Percentiles rank a stretch among this genome's conserved stretches.
Conservation (phyloP, 2,329 filamentous ascomycete species). For the Stagonosporopsis vannaccii region DNA sequence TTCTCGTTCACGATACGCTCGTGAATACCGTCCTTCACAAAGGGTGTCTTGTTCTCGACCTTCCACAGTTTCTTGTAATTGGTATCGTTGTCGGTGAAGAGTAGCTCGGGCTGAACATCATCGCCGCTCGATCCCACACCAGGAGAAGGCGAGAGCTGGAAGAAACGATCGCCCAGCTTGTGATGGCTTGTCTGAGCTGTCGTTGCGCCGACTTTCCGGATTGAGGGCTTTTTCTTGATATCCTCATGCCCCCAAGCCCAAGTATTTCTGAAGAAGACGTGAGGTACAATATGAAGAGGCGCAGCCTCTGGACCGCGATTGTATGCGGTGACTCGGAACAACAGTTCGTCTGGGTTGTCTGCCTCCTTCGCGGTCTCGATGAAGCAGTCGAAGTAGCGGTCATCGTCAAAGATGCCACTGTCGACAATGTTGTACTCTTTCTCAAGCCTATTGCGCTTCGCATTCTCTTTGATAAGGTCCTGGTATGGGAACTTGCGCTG, state of each 20-base stretch:
- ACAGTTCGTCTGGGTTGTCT: slow-evolving; percentile 88
- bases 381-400: slow-evolving; percentile 95
- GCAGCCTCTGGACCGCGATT: slow-evolving; percentile 91
- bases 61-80: slow-evolving; percentile 81
- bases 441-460: slow-evolving; percentile 75
- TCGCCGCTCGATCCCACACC: slow-evolving; percentile 79
- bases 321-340: slow-evolving; percentile 96
- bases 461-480: slow-evolving; percentile 85
- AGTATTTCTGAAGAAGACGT: slow-evolving; percentile 96
- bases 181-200: slow-evolving; percentile 79
- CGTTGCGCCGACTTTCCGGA: slow-evolving; percentile 70
- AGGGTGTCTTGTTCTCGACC: slow-evolving; percentile 76
- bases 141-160: slow-evolving; percentile 87
- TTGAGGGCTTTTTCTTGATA: slow-evolving; percentile 78
- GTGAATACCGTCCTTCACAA: slow-evolving; percentile 96
- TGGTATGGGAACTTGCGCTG: slow-evolving; percentile 92
- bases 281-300: slow-evolving; percentile 90
- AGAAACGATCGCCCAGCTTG: slow-evolving; percentile 81
- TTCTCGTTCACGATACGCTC: slow-evolving; percentile 83
- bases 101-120: slow-evolving; percentile 82
- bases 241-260: slow-evolving; percentile 92
- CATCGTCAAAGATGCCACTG: slow-evolving; percentile 85
- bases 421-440: slow-evolving; percentile 92
- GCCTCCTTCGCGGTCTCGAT: slow-evolving; percentile 95
- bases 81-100: slow-evolving; percentile 97